Conservation (phyloP, 495 filamentous ascomycete species). For the Amphirosellinia nigrospora region DNA sequence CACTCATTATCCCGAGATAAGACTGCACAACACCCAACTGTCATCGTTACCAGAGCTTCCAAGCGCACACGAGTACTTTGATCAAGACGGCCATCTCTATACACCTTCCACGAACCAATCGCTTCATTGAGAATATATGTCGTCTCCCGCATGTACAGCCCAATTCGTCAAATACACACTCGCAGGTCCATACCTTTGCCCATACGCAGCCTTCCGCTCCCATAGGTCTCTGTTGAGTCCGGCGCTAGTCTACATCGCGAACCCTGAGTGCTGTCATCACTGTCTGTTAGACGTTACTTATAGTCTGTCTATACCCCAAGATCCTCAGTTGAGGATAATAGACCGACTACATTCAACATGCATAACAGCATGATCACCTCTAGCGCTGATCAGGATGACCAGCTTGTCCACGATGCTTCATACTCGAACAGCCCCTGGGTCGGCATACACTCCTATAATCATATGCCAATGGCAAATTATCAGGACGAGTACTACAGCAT, state of each 20-base stretch:
- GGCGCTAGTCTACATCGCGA: conserved; percentile 32
- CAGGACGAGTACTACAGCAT: conserved; percentile 48
- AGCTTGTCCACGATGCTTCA: conserved; percentile 52
- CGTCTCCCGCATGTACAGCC: conserved; percentile 41
- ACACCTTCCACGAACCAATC: conserved; percentile 39
- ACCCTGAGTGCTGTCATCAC: conserved; percentile 32
- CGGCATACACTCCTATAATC: conserved; percentile 54
- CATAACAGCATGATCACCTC: conserved; percentile 57
- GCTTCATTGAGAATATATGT: conserved; percentile 41
- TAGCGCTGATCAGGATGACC: conserved; percentile 56
- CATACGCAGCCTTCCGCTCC: conserved; percentile 35
- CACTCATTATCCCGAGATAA: conserved; percentile 14
- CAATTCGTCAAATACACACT: conserved; percentile 36
- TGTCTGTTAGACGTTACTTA: conserved; percentile 30
- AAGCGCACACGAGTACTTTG: conserved; percentile 36
- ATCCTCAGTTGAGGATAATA: conserved; percentile 14
- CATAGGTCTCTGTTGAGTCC: conserved; percentile 33
- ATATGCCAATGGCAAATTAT: conserved; percentile 56
- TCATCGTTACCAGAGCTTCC: conserved; percentile 31
- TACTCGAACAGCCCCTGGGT: conserved; percentile 52
- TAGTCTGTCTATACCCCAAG: conserved; percentile 9
- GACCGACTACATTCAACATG: conserved; percentile 42
- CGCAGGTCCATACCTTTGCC: conserved; percentile 37
- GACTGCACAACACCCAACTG: conserved; percentile 26
- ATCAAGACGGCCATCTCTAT: conserved; percentile 29